phyloP scores from a whole-genome alignment of 2,329 filamentous ascomycete species.

The Fusarium nisikadoi region DNA sequence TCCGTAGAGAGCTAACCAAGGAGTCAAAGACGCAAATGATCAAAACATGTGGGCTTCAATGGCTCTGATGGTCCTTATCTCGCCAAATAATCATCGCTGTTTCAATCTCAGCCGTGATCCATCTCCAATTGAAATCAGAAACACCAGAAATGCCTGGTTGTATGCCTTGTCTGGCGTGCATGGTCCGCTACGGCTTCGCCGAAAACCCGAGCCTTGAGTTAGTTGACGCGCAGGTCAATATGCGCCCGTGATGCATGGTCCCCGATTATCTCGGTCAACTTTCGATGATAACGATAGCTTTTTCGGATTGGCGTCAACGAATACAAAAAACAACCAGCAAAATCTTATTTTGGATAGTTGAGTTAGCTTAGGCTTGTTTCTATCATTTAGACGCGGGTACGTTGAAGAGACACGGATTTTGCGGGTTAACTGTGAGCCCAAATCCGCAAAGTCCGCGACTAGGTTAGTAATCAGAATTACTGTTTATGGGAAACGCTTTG shows the following conservation, averaged over 20 bases:
- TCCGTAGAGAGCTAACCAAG: neutral
- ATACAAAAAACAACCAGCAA: neutral
- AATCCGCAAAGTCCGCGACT: slow-evolving; percentile 12
- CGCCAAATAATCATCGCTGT: neutral
- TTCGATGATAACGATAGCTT: neutral
- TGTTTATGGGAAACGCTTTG: neutral
- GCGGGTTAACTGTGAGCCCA: neutral
- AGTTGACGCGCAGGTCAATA: slow-evolving; percentile 15
- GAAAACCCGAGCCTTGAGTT: slow-evolving; percentile 3
- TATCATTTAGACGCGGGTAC: neutral
- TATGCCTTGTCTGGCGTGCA: slow-evolving; percentile 11
- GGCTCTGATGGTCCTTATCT: neutral
- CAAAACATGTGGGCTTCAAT: neutral
- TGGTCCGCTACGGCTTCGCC: slow-evolving; percentile 23
- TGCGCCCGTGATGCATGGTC: slow-evolving; percentile 1
- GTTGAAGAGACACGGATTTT: neutral
- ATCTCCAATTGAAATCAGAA: neutral
- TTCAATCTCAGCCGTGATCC: neutral
- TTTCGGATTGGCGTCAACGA: slow-evolving; percentile 5
- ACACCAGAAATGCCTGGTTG: neutral
- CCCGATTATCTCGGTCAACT: slow-evolving; percentile 5
- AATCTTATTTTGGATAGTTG: neutral
- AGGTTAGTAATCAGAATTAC: neutral
- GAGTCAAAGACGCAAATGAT: neutral
- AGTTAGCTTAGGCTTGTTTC: neutral